Conservation (phyloP, 768 basidiomycete species). For the Boletus tomentosulus region DNA sequence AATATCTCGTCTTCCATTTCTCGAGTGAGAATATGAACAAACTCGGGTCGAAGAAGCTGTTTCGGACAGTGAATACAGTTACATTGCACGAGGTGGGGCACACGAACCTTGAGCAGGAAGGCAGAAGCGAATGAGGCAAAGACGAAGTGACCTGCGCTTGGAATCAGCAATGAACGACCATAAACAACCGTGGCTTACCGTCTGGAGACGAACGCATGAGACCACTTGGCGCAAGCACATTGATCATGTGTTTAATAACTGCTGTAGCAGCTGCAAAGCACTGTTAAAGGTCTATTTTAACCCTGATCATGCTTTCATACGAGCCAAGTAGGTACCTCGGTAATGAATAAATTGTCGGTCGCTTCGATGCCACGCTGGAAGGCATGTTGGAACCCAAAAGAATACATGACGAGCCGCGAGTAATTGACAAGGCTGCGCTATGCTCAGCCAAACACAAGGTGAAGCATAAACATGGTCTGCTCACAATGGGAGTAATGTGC, state of each 20-base stretch:
- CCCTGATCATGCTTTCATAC: neutral
- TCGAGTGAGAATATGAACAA: slow-evolving; percentile 55
- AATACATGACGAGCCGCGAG: slow-evolving; percentile 80
- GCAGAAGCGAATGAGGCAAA: slow-evolving; percentile 81
- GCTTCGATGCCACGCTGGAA: slow-evolving; percentile 64
- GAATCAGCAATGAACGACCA: neutral
- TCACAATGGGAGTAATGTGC: slow-evolving; percentile 69
- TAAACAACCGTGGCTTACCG: slow-evolving; percentile 38
- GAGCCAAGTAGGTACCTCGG: slow-evolving; percentile 41
- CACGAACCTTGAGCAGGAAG: slow-evolving; percentile 69
- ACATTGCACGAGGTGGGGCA: neutral
- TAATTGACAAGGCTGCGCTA: slow-evolving; percentile 62
- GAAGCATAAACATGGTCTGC: slow-evolving; percentile 22
- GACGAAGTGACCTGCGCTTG: slow-evolving; percentile 58
- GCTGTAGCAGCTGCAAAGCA: slow-evolving; percentile 68
- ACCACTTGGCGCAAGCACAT: slow-evolving; percentile 61
- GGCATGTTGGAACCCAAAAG: slow-evolving; percentile 82
- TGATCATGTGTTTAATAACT: slow-evolving; percentile 63
- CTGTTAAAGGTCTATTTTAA: slow-evolving; percentile 20
- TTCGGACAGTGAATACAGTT: neutral
- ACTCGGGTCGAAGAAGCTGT: slow-evolving; percentile 71
- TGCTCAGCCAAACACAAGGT: slow-evolving; percentile 7
- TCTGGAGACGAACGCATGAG: slow-evolving; percentile 80
- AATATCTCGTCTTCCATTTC: slow-evolving; percentile 66
- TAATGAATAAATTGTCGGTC: slow-evolving; percentile 63